Evolutionary conservation across 176 grass and related monocot species (phyloP).

Genomic region (Puya raimondii): DNA sequence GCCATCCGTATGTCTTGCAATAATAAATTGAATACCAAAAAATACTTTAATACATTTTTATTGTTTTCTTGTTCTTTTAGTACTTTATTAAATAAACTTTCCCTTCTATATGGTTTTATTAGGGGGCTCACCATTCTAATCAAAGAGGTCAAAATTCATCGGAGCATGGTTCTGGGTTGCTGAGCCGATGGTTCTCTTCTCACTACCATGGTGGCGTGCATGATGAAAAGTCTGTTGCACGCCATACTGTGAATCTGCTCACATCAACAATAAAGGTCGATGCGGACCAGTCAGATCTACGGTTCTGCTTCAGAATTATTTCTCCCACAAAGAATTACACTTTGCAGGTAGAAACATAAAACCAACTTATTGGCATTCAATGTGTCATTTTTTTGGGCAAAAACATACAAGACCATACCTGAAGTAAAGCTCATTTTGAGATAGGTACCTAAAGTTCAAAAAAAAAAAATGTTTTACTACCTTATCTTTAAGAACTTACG

Average conservation of each 20-base stretch:
- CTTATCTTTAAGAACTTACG: too few relatives aligned
- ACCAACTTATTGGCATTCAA: background rate
- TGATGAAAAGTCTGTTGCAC: conserved; percentile 94
- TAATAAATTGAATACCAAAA: background rate
- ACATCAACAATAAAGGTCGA: conserved; percentile 99
- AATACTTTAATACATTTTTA: background rate
- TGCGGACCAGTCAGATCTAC: conserved; percentile 86
- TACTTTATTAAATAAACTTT: background rate
- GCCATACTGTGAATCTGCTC: conserved; percentile 91
- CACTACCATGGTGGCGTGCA: conserved; percentile 92
- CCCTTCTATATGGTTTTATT: conserved; percentile 5
- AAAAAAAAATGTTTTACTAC: too few relatives aligned
- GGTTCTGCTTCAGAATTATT: conserved; percentile 97
- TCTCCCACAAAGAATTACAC: conserved; percentile 97
- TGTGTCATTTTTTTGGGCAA: background rate
- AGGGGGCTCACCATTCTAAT: conserved; percentile 63
- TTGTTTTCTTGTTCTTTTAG: background rate
- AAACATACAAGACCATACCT: too few relatives aligned
- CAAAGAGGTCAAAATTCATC: conserved; percentile 54
- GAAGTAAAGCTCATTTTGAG: too few relatives aligned
- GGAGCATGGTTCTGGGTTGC: conserved; percentile 85
- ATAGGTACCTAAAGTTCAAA: too few relatives aligned
- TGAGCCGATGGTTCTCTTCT: conserved; percentile 97
- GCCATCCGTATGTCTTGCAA: conserved; percentile 60
- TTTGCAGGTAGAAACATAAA: conserved; percentile 51